Evolutionary conservation across 129 eudicot genomes (phyloP), one percentile per base, ranked within the genome.

Genomic region (Tagetes erecta): DNA sequence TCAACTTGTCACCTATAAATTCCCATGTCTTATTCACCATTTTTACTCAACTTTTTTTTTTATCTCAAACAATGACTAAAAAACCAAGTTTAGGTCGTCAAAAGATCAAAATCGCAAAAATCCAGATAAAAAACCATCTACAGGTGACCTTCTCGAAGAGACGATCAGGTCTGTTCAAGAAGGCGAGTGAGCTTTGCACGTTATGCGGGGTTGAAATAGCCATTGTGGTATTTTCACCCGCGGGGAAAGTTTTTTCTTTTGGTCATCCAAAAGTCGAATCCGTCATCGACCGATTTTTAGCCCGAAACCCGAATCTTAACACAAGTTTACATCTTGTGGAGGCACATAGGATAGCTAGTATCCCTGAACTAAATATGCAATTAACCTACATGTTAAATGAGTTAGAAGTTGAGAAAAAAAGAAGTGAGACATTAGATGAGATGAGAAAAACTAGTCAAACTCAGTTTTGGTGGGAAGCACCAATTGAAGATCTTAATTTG

Each of bases 121-220:
- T 85, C 4, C 82, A 88, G 67, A 83, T 68, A 53, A 86, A 88
- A 47, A 81, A 84, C 31, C 83, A 88, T 76, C 59, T 86, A 1
- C 91, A 83, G 49, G 88, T 83, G 9, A 85, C 91, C 12, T 88
- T 88, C 84, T 88, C 95, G 20, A 88, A 88, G 76, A 77, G 95
- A 3, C 88, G 95, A 5, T 76, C 83, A 1, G 95, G 90, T 14
- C 79, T 88, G 7, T 88, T 88, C 80, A 88, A 88, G 84, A 88
- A 88, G 41, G 88, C 90, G 3, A 86, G 91, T 55, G 95, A 85
- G 65, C 88, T 88, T 8, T 85, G 86, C 80, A 88, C 95, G 2
- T 83, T 85, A 13, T 86, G 90, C 58, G 95, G 90, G 2, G 90
- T 84, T 38, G 87, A 88, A 38, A 86, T 86, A 33, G 90, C 86